Conservation (phyloP, 179 eudicot species). For the Camellia oleifera region DNA sequence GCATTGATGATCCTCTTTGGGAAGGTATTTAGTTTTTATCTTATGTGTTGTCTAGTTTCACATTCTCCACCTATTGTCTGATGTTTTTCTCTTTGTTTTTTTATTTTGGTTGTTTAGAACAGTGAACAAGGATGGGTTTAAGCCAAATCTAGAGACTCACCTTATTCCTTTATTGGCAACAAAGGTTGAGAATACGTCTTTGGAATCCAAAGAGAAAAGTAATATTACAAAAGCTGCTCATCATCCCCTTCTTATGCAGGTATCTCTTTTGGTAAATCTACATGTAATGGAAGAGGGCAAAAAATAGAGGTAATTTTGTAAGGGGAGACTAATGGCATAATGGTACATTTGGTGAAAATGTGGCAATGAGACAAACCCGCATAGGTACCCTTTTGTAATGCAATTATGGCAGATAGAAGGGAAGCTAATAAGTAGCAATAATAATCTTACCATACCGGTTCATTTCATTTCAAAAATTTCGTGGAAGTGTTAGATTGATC, state of each 20-base stretch:
- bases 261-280: slow-evolving; percentile 16
- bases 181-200: slow-evolving; percentile 45
- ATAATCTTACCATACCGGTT: too few relatives aligned
- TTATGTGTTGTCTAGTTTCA: neutral
- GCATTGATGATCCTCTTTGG: neutral
- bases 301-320: neutral
- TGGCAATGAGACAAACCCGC: neutral
- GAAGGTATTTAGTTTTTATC: neutral
- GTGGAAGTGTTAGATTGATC: neutral
- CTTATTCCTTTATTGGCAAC: slow-evolving; percentile 79
- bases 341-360: neutral
- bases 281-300: neutral
- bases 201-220: slow-evolving; percentile 50
- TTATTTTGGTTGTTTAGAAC: slow-evolving; percentile 40
- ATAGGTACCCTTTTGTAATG: neutral
- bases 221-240: slow-evolving; percentile 51
- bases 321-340: neutral
- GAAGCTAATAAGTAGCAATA: neutral
- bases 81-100: neutral
- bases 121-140: slow-evolving; percentile 88
- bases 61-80: neutral
- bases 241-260: slow-evolving; percentile 89
- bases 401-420: neutral
- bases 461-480: too few relatives aligned
- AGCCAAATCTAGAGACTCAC: slow-evolving; percentile 95